A percentile compares a stretch with the other conserved stretches of the same genome.
These are phyloP conservation scores for Vaucheria bursata DNA, from an alignment of 352 stramenopile genomes.

Conservation along the genomic window DNA sequence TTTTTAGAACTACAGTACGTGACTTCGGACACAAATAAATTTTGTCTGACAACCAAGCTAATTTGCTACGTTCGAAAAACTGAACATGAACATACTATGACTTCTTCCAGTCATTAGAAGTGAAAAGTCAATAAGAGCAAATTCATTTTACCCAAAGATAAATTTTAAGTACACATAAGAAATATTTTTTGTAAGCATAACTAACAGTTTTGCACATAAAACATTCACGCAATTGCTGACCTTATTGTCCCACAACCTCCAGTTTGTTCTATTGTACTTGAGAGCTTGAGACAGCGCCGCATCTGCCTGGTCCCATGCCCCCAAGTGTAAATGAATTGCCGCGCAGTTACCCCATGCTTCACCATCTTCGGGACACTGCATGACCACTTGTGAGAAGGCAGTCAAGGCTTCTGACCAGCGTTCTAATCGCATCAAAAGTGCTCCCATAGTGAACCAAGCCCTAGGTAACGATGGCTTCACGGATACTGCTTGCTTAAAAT, in stretches of 20 bases:
- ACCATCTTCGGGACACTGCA: slow-evolving; percentile 69
- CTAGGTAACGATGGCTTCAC: slow-evolving; percentile 70
- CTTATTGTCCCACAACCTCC: slow-evolving; percentile 82
- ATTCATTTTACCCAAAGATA: too few species aligned
- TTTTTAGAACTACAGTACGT: too few species aligned
- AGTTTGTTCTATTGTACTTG: slow-evolving; percentile 78
- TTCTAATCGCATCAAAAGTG: slow-evolving; percentile 67
- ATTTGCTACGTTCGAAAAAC: neutral
- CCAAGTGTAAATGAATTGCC: slow-evolving; percentile 69
- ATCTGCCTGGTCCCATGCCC: slow-evolving; percentile 65
- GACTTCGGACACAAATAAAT: too few species aligned
- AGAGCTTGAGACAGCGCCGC: slow-evolving; percentile 68
- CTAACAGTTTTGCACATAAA: too few species aligned
- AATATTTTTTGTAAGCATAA: too few species aligned
- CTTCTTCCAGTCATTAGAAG: too few species aligned
- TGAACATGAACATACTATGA: too few species aligned
- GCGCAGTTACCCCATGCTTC: slow-evolving; percentile 72
- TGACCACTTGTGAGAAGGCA: slow-evolving; percentile 73
- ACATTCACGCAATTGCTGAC: slow-evolving; percentile 13
- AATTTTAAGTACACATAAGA: too few species aligned
- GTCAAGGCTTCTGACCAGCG: slow-evolving; percentile 63
- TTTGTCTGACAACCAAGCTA: neutral
- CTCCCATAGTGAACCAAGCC: slow-evolving; percentile 72
- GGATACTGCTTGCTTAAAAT: slow-evolving; percentile 64
- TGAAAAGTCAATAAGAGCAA: too few species aligned